Evolutionary conservation across 768 basidiomycete species (phyloP).

Genomic region (Vishniacozyma victoriae): DNA sequence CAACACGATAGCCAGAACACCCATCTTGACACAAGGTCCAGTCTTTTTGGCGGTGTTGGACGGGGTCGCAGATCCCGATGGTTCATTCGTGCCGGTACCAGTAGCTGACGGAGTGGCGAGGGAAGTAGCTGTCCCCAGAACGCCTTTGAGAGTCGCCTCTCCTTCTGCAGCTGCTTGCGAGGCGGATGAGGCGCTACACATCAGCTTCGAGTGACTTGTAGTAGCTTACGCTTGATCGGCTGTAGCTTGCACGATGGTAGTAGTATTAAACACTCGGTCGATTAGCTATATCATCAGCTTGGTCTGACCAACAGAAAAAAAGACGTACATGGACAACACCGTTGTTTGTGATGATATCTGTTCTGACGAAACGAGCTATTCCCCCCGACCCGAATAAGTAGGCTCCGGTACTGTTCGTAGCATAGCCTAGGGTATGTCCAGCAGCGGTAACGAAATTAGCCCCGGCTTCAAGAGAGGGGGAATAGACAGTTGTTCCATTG

Average conservation of each 20-base stretch:
- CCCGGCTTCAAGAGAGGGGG: constrained; percentile 10
- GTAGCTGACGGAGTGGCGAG: constrained; percentile 1
- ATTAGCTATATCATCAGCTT: background rate
- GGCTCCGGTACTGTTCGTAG: constrained; percentile 12
- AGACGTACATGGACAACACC: constrained; percentile 23
- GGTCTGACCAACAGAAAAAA: background rate
- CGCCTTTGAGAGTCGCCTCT: constrained; percentile 6
- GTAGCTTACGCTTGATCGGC: too few relatives aligned
- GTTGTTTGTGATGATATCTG: constrained; percentile 23
- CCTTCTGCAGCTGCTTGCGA: background rate
- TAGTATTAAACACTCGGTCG: too few relatives aligned
- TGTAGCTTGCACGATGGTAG: too few relatives aligned
- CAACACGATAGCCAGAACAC: background rate
- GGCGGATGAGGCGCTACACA: constrained; percentile 4
- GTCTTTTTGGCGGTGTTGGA: background rate
- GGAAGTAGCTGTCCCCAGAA: constrained; percentile 1
- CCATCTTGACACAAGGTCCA: background rate
- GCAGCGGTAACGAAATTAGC: constrained; percentile 15
- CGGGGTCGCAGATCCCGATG: background rate
- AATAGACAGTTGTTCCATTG: constrained; percentile 22
- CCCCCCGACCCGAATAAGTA: constrained; percentile 7
- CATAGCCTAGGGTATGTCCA: constrained; percentile 19
- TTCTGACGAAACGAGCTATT: constrained; percentile 10
- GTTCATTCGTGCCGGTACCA: background rate
- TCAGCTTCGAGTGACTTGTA: too few relatives aligned